Evolutionary conservation across 2,329 filamentous ascomycete species (phyloP).

Genomic region (Phoma sp.): DNA sequence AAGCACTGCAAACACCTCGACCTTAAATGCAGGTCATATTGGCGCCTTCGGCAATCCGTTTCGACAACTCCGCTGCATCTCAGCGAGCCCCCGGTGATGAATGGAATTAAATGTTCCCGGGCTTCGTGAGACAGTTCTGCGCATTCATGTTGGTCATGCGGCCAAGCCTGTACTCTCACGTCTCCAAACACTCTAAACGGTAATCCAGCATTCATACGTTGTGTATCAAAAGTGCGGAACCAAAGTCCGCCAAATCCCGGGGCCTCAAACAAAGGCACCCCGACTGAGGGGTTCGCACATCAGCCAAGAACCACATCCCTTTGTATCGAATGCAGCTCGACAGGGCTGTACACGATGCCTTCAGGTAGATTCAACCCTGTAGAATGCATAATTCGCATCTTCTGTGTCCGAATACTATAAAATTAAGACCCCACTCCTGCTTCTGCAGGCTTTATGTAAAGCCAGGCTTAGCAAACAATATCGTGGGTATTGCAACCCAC

Average conservation of each 20-base stretch:
- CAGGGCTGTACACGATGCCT: too few relatives aligned
- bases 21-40: conserved; percentile 7
- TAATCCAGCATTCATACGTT: background rate
- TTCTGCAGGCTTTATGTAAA: background rate
- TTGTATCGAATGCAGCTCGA: background rate
- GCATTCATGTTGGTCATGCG: background rate
- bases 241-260: background rate
- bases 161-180: conserved; percentile 1
- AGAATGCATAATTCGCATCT: too few relatives aligned
- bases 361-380: too few relatives aligned
- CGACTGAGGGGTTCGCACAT: background rate
- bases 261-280: background rate
- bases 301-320: too few relatives aligned
- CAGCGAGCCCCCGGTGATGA: background rate
- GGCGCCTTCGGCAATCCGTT: background rate
- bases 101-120: background rate
- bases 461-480: background rate
- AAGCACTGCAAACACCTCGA: conserved; percentile 10
- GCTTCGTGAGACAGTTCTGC: conserved; percentile 2
- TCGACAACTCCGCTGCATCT: background rate
- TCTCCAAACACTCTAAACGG: conserved; percentile 7
- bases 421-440: background rate
- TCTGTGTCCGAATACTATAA: too few relatives aligned
- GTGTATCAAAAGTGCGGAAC: background rate
- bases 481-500: background rate